Evolutionary conservation across 768 basidiomycete species (phyloP).

Genomic region (Pulveroboletus sp.): DNA sequence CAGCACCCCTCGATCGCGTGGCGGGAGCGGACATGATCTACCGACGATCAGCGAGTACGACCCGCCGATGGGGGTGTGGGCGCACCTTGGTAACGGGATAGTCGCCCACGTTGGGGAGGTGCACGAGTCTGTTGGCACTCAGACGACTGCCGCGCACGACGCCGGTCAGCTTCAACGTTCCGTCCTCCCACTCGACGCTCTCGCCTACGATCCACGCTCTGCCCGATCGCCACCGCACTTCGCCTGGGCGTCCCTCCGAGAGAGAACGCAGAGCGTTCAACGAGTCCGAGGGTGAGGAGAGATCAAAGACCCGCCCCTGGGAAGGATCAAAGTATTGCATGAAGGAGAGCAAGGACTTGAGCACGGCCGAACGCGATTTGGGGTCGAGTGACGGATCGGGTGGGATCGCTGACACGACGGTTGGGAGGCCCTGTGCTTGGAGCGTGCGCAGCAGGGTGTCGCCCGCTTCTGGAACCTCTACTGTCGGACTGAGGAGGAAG

Average conservation of each 20-base stretch:
- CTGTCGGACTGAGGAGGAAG: conserved; percentile 71
- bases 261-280: no score
- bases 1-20: conserved; percentile 29
- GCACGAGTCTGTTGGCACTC: conserved; percentile 80
- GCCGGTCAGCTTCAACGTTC: conserved; percentile 73
- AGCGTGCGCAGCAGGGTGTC: conserved; percentile 84
- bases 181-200: conserved; percentile 57
- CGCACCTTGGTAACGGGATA: conserved; percentile 77
- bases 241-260: no score
- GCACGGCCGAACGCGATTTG: conserved; percentile 62
- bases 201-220: conserved; percentile 45
- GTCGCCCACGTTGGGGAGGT: conserved; percentile 86
- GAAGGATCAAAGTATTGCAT: no score
- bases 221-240: no score
- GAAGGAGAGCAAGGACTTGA: conserved; percentile 54
- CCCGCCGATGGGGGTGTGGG: no score
- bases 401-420: conserved; percentile 61
- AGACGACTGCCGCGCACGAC: conserved; percentile 73
- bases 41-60: neutral
- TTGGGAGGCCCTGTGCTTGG: conserved; percentile 88
- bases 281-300: no score
- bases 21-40: conserved; percentile 71
- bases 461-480: conserved; percentile 83
- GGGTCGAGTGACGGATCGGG: conserved; percentile 36
- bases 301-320: no score